Evolutionary conservation across 2,329 filamentous ascomycete species (phyloP).

Genomic region (Cytospora piceicola): DNA sequence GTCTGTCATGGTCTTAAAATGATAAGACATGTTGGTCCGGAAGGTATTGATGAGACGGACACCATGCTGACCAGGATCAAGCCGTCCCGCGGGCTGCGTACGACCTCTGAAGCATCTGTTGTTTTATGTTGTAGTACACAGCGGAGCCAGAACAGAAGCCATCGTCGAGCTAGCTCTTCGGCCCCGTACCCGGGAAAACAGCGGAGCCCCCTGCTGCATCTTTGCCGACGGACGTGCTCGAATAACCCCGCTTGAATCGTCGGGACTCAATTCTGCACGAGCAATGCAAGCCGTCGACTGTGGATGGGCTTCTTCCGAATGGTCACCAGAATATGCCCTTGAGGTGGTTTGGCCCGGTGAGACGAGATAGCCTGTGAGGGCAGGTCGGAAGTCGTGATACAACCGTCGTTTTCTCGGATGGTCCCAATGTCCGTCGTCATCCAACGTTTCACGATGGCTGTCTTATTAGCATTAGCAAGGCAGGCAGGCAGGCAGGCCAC

Average conservation of each 20-base stretch:
- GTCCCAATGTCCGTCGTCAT: not conserved
- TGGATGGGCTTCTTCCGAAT: not conserved
- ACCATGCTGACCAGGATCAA: slow-evolving; percentile 3
- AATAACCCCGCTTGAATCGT: slow-evolving; percentile 13
- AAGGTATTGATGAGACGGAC: not conserved
- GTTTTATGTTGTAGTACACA: slow-evolving; percentile 1
- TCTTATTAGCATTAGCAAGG: not conserved
- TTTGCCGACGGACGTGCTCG: slow-evolving; percentile 6
- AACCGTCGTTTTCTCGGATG: not conserved
- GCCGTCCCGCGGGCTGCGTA: not conserved
- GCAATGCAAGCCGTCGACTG: slow-evolving; percentile 3
- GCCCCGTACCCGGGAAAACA: not conserved
- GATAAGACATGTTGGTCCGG: not conserved
- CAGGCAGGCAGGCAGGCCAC: not conserved
- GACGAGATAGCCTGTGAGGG: not conserved
- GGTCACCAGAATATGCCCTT: too few species aligned
- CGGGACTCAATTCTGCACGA: slow-evolving; percentile 6
- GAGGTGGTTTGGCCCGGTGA: not conserved
- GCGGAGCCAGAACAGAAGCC: slow-evolving; percentile 7
- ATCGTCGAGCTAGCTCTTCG: slow-evolving; percentile 5
- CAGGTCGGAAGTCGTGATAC: not conserved
- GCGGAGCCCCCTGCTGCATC: slow-evolving; percentile 18
- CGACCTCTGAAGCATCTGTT: not conserved
- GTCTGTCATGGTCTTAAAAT: too few species aligned
- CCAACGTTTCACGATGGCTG: not conserved